Percentiles rank a stretch among this genome's conserved stretches.
Evolutionary conservation across 2,329 filamentous ascomycete species (phyloP).

Genomic region (Fusarium torreyae): DNA sequence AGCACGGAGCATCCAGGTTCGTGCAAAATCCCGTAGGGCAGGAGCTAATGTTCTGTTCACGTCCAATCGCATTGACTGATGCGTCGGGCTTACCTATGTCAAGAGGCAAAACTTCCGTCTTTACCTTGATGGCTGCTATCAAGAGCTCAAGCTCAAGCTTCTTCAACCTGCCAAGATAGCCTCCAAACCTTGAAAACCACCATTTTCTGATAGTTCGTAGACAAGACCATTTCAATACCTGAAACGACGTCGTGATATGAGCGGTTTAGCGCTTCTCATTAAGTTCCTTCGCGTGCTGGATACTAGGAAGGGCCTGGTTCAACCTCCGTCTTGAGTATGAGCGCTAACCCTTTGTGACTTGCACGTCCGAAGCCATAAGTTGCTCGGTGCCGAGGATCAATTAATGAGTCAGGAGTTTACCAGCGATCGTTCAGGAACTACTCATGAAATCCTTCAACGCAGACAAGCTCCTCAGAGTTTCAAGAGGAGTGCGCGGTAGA

Average conservation of each 20-base stretch:
- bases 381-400: conserved; percentile 20
- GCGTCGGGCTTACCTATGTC: no score
- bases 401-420: conserved; percentile 34
- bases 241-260: conserved; percentile 26
- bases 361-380: conserved; percentile 30
- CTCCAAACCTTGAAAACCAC: conserved; percentile 25
- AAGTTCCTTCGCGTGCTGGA: conserved; percentile 22
- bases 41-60: no score
- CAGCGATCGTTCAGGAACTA: conserved; percentile 4
- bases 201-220: conserved; percentile 12
- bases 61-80: no score
- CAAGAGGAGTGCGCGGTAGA: neutral
- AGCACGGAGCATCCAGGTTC: no score
- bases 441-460: conserved; percentile 2
- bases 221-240: conserved; percentile 33
- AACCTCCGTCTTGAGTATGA: conserved; percentile 13
- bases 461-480: conserved; percentile 5
- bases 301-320: conserved; percentile 31
- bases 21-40: no score
- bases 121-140: neutral
- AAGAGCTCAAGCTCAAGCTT: conserved; percentile 1
- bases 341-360: conserved; percentile 38
- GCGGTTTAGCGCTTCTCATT: conserved; percentile 11
- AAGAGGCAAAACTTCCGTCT: neutral
- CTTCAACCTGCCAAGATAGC: conserved; percentile 18